phyloP scores from a whole-genome alignment of 805 yeast genomes.

The Kregervanrija delftensis region DNA sequence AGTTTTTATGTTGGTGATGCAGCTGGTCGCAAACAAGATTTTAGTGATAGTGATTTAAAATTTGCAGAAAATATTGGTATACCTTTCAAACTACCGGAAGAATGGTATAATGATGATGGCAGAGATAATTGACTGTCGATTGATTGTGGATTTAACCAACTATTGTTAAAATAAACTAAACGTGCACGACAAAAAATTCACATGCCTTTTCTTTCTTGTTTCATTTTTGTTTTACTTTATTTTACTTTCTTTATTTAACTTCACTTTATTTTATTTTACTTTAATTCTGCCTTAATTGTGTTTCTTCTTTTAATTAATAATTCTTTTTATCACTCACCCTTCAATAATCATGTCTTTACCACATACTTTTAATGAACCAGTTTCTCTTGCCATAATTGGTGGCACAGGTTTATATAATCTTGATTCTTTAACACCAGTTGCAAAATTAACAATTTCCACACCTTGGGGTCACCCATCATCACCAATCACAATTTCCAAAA shows the following conservation, averaged over 20 bases:
- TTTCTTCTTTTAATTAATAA: background rate
- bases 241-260: background rate
- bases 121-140: too few relatives aligned
- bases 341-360: slow-evolving; percentile 26
- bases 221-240: too few relatives aligned
- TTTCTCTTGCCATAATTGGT: slow-evolving; percentile 85
- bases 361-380: slow-evolving; percentile 52
- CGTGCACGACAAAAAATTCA: too few relatives aligned
- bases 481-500: slow-evolving; percentile 84
- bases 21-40: slow-evolving; percentile 76
- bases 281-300: background rate
- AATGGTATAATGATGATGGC: slow-evolving; percentile 5
- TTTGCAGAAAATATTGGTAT: slow-evolving; percentile 61
- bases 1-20: slow-evolving; percentile 92
- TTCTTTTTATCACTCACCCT: background rate
- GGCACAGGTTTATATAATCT: slow-evolving; percentile 96
- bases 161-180: too few relatives aligned
- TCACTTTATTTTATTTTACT: background rate
- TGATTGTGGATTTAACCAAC: too few relatives aligned
- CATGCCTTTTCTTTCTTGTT: too few relatives aligned
- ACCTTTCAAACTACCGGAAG: slow-evolving; percentile 63
- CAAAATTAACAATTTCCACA: slow-evolving; percentile 71
- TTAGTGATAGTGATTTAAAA: slow-evolving; percentile 66
- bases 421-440: slow-evolving; percentile 77
- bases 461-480: slow-evolving; percentile 98